phyloP scores from a whole-genome alignment of 306 rosid species.

The Medicago lupulina region DNA sequence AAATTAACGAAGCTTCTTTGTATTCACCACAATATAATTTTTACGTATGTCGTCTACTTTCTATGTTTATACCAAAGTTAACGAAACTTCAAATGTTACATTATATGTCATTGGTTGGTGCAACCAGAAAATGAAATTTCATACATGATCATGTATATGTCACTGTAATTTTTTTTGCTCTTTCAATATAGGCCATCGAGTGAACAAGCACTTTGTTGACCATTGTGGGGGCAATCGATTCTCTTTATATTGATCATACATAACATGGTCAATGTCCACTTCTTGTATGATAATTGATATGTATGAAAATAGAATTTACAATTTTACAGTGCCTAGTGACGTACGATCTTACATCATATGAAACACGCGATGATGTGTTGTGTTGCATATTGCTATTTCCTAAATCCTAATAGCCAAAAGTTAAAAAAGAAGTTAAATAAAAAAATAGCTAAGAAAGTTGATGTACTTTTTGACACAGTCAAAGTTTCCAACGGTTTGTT shows the following conservation, averaged over 20 bases:
- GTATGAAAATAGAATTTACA: background rate
- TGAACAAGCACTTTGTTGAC: too few species aligned
- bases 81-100: too few species aligned
- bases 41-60: conserved; percentile 14
- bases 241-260: background rate
- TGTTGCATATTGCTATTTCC: too few species aligned
- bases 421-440: too few species aligned
- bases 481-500: too few species aligned
- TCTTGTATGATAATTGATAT: background rate
- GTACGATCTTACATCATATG: conserved; percentile 25
- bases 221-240: background rate
- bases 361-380: too few species aligned
- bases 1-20: conserved; percentile 40
- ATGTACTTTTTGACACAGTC: too few species aligned
- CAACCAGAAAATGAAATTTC: conserved; percentile 33
- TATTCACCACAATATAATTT: conserved; percentile 25
- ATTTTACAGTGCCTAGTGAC: conserved; percentile 42
- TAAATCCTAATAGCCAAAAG: too few species aligned
- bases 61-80: background rate
- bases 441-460: too few species aligned
- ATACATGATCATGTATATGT: background rate
- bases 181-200: too few species aligned
- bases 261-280: background rate
- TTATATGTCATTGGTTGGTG: too few species aligned
- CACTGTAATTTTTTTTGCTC: too few species aligned